phyloP scores from a whole-genome alignment of 2,329 filamentous ascomycete species.

The Colletotrichum filicis region DNA sequence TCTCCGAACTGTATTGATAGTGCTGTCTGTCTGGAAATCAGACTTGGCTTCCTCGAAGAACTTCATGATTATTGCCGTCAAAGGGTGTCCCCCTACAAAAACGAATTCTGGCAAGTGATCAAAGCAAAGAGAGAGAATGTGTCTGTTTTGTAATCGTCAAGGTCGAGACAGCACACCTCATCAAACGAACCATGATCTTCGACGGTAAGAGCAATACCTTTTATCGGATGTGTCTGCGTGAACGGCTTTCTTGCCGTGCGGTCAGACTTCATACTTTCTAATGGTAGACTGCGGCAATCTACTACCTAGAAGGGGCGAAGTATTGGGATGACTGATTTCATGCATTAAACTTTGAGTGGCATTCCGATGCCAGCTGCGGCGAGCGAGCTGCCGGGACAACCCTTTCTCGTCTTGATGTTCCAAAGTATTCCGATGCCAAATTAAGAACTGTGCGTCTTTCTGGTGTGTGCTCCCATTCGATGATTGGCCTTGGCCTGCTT shows the following conservation, averaged over 20 bases:
- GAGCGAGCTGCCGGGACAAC: background rate
- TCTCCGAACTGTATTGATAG: conserved; percentile 47
- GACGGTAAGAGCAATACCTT: background rate
- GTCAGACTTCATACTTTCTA: conserved; percentile 2
- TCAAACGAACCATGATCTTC: background rate
- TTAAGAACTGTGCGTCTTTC: background rate
- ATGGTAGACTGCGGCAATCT: background rate
- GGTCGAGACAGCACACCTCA: background rate
- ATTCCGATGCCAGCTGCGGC: background rate
- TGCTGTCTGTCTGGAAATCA: conserved; percentile 50
- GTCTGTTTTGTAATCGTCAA: background rate
- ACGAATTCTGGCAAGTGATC: background rate
- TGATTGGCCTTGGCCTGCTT: background rate
- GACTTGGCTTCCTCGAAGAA: conserved; percentile 41
- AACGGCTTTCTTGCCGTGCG: conserved; percentile 5
- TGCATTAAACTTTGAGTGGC: conserved; percentile 1
- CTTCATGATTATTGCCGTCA: conserved; percentile 34
- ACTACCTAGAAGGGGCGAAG: background rate
- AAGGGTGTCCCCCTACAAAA: no score
- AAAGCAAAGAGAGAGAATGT: background rate
- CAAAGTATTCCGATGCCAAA: background rate
- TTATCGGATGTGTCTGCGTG: background rate
- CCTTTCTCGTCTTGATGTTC: background rate
- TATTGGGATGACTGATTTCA: conserved; percentile 15
- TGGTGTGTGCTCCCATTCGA: no score